phyloP scores from a whole-genome alignment of 1,284 basidiomycete genomes.

The Fomitopsis pinicola region DNA sequence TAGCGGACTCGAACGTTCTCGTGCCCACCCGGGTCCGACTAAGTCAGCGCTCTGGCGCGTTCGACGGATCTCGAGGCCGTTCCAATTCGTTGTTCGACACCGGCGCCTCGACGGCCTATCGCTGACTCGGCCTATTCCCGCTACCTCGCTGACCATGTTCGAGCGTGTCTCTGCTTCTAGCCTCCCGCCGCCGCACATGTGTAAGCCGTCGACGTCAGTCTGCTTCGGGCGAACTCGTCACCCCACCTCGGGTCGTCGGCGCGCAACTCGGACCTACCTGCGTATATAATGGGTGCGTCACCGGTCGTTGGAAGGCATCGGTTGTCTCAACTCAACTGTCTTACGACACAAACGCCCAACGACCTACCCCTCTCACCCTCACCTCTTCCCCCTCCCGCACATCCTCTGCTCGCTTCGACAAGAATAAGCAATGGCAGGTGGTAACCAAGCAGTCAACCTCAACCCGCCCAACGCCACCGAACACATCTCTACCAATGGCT shows the following conservation, averaged over 20 bases:
- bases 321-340: conserved; percentile 2
- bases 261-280: neutral
- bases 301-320: neutral
- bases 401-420: neutral
- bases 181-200: neutral
- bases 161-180: neutral
- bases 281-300: neutral
- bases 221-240: conserved; percentile 1
- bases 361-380: neutral
- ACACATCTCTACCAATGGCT: conserved; percentile 15
- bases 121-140: neutral
- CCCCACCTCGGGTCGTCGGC: neutral
- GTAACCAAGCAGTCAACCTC: conserved; percentile 10
- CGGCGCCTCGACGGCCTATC: neutral
- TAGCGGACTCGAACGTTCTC: neutral
- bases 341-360: conserved; percentile 4
- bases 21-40: conserved; percentile 1
- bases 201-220: conserved; percentile 2
- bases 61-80: conserved; percentile 2
- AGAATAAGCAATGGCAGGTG: conserved; percentile 5
- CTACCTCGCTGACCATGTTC: neutral
- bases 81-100: neutral
- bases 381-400: neutral
- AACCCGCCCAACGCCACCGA: conserved; percentile 14
- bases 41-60: conserved; percentile 1